Percentiles rank a stretch among this genome's conserved stretches.
Conservation (phyloP, 495 filamentous ascomycete genomes). For the Pyronema omphalodes region DNA sequence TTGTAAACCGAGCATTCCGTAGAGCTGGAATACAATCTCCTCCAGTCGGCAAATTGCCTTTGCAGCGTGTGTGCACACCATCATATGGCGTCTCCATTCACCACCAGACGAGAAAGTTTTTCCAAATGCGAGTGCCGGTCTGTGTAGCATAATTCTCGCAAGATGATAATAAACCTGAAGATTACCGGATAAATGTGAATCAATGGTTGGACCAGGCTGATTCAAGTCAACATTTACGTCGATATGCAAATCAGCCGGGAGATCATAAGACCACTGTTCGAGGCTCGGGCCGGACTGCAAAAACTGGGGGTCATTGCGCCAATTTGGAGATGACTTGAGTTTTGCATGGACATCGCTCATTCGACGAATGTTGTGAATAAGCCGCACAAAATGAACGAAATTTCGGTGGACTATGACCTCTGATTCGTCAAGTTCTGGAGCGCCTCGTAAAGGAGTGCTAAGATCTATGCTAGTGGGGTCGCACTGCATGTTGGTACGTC, state of each 20-base stretch:
- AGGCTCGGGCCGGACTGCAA: slow-evolving; percentile 57
- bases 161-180: slow-evolving; percentile 87
- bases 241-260: slow-evolving; percentile 65
- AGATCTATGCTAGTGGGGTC: slow-evolving; percentile 49
- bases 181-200: slow-evolving; percentile 76
- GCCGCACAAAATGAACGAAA: slow-evolving; percentile 59
- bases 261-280: slow-evolving; percentile 51
- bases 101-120: slow-evolving; percentile 55
- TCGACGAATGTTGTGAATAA: slow-evolving; percentile 59
- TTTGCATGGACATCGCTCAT: slow-evolving; percentile 58
- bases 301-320: slow-evolving; percentile 75
- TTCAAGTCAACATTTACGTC: slow-evolving; percentile 61
- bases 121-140: slow-evolving; percentile 66
- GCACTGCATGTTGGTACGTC: slow-evolving; percentile 22
- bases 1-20: slow-evolving; percentile 61
- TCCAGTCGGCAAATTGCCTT: slow-evolving; percentile 81
- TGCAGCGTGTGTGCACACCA: slow-evolving; percentile 67
- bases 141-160: slow-evolving; percentile 68
- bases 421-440: slow-evolving; percentile 50
- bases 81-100: slow-evolving; percentile 75
- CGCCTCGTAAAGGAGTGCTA: slow-evolving; percentile 36
- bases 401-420: slow-evolving; percentile 66
- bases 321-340: slow-evolving; percentile 55
- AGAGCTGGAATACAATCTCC: slow-evolving; percentile 61
- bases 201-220: slow-evolving; percentile 54